These are phyloP conservation scores for Tieghemiomyces parasiticus DNA, from an alignment of 192 early-diverging fungal species.

Conservation along the genomic window DNA sequence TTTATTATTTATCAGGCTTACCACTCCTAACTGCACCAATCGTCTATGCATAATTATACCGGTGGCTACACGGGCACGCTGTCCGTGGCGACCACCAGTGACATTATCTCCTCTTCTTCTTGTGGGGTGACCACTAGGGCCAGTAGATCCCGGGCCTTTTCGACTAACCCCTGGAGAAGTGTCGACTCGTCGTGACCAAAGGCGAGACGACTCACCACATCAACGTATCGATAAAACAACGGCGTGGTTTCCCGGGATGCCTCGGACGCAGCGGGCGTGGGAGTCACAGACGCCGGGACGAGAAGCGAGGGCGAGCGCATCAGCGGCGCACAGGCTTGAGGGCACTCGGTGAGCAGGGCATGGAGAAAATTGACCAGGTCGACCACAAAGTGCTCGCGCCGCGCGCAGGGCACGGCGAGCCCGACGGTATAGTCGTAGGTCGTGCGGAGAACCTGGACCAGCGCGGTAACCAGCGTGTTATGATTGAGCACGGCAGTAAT, in stretches of 20 bases:
- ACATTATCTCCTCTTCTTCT: slow-evolving; percentile 5
- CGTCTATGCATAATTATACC: no score
- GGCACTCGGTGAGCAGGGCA: not conserved
- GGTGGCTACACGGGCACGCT: no score
- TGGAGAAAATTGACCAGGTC: not conserved
- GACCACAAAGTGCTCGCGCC: not conserved
- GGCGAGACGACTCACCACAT: not conserved
- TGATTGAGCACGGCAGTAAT: not conserved
- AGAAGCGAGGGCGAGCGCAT: not conserved
- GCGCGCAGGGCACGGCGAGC: not conserved
- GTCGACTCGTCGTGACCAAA: not conserved
- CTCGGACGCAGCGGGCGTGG: not conserved
- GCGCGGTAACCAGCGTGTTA: not conserved
- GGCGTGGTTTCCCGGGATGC: no score
- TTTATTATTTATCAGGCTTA: no score
- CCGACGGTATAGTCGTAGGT: not conserved
- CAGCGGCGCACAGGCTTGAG: not conserved
- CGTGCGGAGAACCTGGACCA: not conserved
- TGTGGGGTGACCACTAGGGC: not conserved
- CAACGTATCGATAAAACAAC: slow-evolving; percentile 1
- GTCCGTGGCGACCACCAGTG: no score
- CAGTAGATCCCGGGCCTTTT: slow-evolving; percentile 4
- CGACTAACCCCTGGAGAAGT: not conserved
- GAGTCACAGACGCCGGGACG: not conserved
- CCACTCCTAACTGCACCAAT: no score